Evolutionary conservation across 345 rosid genomes (phyloP), one percentile per base, ranked within the genome.

Genomic region (Citrus sinensis): DNA sequence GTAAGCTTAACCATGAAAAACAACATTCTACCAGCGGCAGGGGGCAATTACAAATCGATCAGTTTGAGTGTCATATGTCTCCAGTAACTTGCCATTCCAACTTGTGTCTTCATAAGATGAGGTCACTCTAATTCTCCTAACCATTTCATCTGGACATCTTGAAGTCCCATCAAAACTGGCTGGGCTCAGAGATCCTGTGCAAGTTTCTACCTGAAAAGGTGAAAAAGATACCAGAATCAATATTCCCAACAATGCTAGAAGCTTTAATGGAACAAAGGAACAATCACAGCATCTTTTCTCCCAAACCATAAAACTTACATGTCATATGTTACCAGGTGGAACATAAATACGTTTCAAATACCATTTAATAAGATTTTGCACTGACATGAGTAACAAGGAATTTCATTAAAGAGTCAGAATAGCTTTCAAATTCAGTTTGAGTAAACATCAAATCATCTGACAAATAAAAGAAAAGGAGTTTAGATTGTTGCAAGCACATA

Each of bases 71-170:
- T 91, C 91, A 83, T 95, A 93, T 68, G 97, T 95, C 70, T 92
- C 97, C 75, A 95, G 82, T 74, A 95, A 81, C 88, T 83, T 92
- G 49, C 92, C 96, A 7, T 82, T 40, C 98, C 97, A 95, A 69
- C 40, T 81, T 9, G 76, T 78, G 78, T 92, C 98, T 71, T 90
- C 89, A 68, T 39, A 63, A 73, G 91, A 87, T 80, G 93, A 88
- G 54, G 87, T 82, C 49, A 91, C 85, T 79, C 98, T 86, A 65
- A 93, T 84, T 81, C 96, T 86, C 72, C 98, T 79, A 51, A 95
- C 90, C 79, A 90, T 76, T 85, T 93, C 98, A 88, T 95, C 98
- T 0, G 99, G 98, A 76, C 93, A 87, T 85, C 96, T 90, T 42
- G 93, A 89, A 67, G 85, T 78, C 78, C 88, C 81, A 79, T 90